A percentile compares a stretch with the other conserved stretches of the same genome.
Conservation (phyloP, 1,284 basidiomycete genomes). For the Bjerkandera adusta region DNA sequence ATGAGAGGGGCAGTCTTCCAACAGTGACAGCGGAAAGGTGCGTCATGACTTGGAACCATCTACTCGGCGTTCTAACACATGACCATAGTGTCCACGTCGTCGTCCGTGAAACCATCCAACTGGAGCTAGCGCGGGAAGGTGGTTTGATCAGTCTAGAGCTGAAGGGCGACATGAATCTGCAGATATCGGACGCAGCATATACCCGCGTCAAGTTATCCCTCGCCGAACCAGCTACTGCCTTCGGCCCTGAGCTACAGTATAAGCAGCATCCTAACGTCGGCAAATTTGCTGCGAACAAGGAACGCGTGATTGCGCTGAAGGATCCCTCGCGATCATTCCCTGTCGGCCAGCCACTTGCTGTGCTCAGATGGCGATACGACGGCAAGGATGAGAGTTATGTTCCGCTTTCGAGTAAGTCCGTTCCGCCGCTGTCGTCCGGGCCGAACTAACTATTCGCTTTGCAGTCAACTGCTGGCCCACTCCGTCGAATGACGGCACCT, state of each 20-base stretch:
- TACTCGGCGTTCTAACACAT: background rate
- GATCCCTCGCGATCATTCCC: conserved; percentile 86
- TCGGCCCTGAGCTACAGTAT: conserved; percentile 81
- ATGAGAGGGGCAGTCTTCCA: conserved; percentile 63
- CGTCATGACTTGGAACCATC: conserved; percentile 15
- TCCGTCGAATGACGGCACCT: conserved; percentile 84
- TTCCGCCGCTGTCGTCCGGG: background rate
- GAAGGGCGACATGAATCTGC: conserved; percentile 92
- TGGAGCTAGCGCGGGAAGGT: conserved; percentile 86
- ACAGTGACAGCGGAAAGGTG: conserved; percentile 80
- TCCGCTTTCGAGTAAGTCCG: conserved; percentile 80
- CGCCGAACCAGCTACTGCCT: conserved; percentile 57
- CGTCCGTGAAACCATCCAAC: conserved; percentile 82
- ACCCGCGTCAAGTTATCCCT: conserved; percentile 79
- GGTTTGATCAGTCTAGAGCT: conserved; percentile 88
- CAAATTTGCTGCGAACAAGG: conserved; percentile 74
- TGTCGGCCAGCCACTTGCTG: conserved; percentile 82
- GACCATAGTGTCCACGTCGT: conserved; percentile 75
- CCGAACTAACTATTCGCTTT: conserved; percentile 7
- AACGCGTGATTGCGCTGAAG: conserved; percentile 81
- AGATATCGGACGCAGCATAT: conserved; percentile 76
- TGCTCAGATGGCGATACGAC: conserved; percentile 91
- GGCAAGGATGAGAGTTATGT: conserved; percentile 91
- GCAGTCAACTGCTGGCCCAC: conserved; percentile 96
- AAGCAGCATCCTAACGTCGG: conserved; percentile 96